These are phyloP conservation scores for Calonectria leucothoes DNA, from an alignment of 2,329 filamentous ascomycete genomes.

Conservation along the genomic window DNA sequence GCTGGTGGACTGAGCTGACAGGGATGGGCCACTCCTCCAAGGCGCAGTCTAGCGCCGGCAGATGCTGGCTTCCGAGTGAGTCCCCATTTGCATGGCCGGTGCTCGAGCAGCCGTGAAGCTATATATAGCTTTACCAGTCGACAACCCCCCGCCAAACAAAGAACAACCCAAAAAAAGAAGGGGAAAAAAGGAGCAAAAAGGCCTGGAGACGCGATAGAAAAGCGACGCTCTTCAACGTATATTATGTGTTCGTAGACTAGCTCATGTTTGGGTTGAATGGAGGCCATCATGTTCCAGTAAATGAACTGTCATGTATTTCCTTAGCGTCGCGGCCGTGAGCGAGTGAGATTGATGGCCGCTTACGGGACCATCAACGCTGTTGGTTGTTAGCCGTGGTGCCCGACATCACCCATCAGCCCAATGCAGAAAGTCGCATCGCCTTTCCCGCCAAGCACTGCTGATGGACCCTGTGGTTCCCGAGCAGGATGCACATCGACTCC, in stretches of 20 bases:
- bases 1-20: neutral
- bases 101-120: neutral
- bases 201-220: no score
- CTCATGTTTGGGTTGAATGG: neutral
- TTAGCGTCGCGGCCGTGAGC: neutral
- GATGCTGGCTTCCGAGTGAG: neutral
- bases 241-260: neutral
- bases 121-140: neutral
- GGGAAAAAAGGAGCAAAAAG: no score
- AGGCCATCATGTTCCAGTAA: neutral
- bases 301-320: neutral
- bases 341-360: slow-evolving; percentile 4
- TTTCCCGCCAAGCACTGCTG: neutral
- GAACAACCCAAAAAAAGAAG: no score
- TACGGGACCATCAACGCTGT: neutral
- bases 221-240: neutral
- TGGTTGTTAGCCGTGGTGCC: neutral
- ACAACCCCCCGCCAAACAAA: no score
- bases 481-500: no score
- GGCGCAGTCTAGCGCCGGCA: slow-evolving; percentile 4
- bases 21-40: neutral
- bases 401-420: neutral
- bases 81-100: neutral
- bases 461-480: neutral
- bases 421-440: neutral